Evolutionary conservation across 176 grass and related monocot genomes (phyloP).

Genomic region (Aegilops longissima): DNA sequence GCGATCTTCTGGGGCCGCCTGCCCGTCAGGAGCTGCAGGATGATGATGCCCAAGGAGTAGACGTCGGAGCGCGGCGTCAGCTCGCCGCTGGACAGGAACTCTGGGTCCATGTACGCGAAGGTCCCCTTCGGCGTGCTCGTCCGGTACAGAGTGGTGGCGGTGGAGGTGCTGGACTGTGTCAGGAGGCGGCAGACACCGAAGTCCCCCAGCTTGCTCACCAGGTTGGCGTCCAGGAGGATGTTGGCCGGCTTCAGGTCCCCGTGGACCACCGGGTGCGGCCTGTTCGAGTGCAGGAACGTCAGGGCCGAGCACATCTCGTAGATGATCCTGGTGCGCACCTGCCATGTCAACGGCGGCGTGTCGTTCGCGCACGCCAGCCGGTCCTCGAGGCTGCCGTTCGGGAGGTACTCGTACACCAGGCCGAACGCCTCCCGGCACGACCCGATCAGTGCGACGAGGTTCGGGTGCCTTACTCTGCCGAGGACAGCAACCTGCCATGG

Average conservation of each 20-base stretch:
- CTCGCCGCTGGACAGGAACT: constrained; percentile 55
- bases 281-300: constrained; percentile 73
- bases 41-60: constrained; percentile 77
- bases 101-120: constrained; percentile 56
- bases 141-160: constrained; percentile 37
- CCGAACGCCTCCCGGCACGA: constrained; percentile 51
- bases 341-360: constrained; percentile 63
- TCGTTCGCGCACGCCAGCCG: constrained; percentile 29
- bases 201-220: constrained; percentile 67
- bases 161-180: constrained; percentile 23
- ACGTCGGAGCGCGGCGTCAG: constrained; percentile 58
- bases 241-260: constrained; percentile 70
- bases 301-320: constrained; percentile 74
- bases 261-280: constrained; percentile 56
- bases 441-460: constrained; percentile 70
- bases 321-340: constrained; percentile 58
- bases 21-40: constrained; percentile 73
- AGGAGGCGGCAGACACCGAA: constrained; percentile 53
- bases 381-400: constrained; percentile 78
- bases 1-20: constrained; percentile 41
- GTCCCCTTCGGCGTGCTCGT: constrained; percentile 37
- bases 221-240: constrained; percentile 73
- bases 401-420: constrained; percentile 74
- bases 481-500: constrained; percentile 56
- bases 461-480: constrained; percentile 72